phyloP scores from a whole-genome alignment of 257 asterid species.

The Handroanthus guayacan region DNA sequence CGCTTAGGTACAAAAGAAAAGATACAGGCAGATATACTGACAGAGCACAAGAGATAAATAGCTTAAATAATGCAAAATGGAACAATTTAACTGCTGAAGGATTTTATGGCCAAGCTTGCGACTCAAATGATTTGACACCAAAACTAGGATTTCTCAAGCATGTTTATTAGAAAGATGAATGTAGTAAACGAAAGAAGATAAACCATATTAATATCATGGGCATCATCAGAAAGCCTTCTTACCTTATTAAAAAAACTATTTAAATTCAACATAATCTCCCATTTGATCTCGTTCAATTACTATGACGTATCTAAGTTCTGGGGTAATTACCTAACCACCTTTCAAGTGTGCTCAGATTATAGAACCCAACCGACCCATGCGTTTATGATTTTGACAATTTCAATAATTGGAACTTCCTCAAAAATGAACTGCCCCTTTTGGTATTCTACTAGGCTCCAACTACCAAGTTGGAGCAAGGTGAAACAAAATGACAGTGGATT shows the following conservation, averaged over 20 bases:
- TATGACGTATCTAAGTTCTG: background rate
- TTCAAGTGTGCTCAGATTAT: too few relatives aligned
- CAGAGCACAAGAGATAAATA: background rate
- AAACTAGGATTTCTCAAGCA: background rate
- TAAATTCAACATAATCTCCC: background rate
- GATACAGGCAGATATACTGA: background rate
- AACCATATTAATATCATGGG: background rate
- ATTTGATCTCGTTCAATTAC: background rate
- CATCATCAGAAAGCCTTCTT: background rate
- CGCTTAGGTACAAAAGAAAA: background rate
- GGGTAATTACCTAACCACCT: too few relatives aligned
- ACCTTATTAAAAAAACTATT: background rate
- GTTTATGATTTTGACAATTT: too few relatives aligned
- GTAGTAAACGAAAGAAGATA: background rate
- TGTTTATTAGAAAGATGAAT: background rate
- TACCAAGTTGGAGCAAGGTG: too few relatives aligned
- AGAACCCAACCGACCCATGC: too few relatives aligned
- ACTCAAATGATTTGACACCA: background rate
- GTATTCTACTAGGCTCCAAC: too few relatives aligned
- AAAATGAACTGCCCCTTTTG: too few relatives aligned
- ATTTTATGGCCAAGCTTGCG: background rate
- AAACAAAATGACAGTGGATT: too few relatives aligned
- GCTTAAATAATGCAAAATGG: background rate
- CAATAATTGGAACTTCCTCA: too few relatives aligned
- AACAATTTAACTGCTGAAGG: background rate